Evolutionary conservation across 495 filamentous ascomycete genomes (phyloP).

Genomic region (Trichoderma virens): DNA sequence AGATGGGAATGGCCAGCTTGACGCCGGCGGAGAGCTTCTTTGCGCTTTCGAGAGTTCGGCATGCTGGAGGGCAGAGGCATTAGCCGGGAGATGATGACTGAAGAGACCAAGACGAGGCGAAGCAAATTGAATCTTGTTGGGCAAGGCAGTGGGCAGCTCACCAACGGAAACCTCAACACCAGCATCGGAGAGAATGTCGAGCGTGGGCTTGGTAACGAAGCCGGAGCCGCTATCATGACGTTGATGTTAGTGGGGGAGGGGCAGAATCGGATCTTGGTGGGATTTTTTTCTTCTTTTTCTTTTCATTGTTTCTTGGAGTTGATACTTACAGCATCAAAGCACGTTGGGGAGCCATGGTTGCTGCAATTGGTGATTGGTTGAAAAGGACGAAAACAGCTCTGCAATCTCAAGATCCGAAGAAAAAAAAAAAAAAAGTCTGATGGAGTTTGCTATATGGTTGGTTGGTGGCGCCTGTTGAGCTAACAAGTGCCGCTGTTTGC

Average conservation of each 20-base stretch:
- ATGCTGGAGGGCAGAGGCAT: conserved; percentile 45
- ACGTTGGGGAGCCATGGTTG: background rate
- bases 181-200: conserved; percentile 66
- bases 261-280: background rate
- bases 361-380: no score
- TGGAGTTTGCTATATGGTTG: no score
- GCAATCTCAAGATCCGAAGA: no score
- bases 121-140: no score
- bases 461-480: no score
- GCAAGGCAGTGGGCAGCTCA: no score
- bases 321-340: background rate
- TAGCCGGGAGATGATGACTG: background rate
- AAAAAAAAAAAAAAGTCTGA: no score
- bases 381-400: no score
- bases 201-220: conserved; percentile 74
- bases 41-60: conserved; percentile 72
- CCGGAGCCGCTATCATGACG: conserved; percentile 46
- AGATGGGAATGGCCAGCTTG: conserved; percentile 61
- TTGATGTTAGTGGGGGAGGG: background rate
- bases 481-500: no score
- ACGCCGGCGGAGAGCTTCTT: conserved; percentile 66
- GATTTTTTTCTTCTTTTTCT: no score
- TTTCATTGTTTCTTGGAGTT: background rate
- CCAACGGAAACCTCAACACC: conserved; percentile 23
- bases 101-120: no score